Conservation (phyloP, 2,329 filamentous ascomycete species). For the Epichloe typhina region DNA sequence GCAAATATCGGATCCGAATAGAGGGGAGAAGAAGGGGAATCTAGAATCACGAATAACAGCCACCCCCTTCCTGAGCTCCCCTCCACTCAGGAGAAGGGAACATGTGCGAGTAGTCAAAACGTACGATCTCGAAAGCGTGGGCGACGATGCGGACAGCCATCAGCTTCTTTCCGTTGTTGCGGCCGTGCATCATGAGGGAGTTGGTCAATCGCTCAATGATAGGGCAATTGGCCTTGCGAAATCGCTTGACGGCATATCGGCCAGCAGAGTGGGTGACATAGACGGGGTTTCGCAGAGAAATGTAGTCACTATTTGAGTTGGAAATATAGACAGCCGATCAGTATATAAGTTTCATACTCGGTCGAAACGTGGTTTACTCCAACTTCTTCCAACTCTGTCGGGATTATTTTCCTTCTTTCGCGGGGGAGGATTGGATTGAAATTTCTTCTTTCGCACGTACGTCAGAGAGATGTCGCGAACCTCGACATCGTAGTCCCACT, state of each 20-base stretch:
- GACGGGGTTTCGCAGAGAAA: slow-evolving; percentile 97
- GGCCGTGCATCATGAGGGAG: slow-evolving; percentile 99
- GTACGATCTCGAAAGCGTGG: slow-evolving; percentile 98
- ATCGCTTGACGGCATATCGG: slow-evolving; percentile 97
- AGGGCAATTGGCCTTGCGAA: slow-evolving; percentile 99
- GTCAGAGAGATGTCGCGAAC: slow-evolving; percentile 99
- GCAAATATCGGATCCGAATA: no score
- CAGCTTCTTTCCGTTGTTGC: slow-evolving; percentile 99
- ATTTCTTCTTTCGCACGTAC: slow-evolving; percentile 39
- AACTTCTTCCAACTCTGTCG: not conserved
- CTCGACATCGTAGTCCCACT: slow-evolving; percentile 97
- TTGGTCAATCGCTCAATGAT: slow-evolving; percentile 99
- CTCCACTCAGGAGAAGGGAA: no score
- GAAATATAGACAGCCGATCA: slow-evolving; percentile 17
- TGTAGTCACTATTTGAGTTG: slow-evolving; percentile 68
- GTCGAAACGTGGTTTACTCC: not conserved
- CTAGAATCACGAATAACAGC: no score
- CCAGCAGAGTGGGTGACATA: slow-evolving; percentile 98
- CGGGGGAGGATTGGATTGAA: not conserved
- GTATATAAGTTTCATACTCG: slow-evolving; percentile 10
- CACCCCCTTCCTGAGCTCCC: no score
- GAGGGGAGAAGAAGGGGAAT: no score
- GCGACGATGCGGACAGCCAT: slow-evolving; percentile 99
- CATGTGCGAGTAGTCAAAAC: slow-evolving; percentile 24
- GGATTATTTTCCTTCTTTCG: not conserved